Conservation (phyloP, 129 eudicot species). For the Tanacetum coccineum region DNA sequence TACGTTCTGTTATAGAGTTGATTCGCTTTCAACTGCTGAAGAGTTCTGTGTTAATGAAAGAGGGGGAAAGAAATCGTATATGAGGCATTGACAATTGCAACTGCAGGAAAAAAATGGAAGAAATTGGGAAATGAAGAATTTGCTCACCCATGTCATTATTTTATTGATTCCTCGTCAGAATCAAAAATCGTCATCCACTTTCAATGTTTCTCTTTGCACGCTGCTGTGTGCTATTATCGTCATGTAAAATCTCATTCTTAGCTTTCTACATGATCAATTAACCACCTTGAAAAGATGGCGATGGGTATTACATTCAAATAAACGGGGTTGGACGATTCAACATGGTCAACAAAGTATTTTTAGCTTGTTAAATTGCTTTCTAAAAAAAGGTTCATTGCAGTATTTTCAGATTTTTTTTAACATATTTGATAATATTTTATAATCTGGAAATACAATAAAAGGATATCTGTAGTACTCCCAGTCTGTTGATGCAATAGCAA, state of each 20-base stretch:
- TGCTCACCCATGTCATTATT: constrained; percentile 11
- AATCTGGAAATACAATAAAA: constrained; percentile 21
- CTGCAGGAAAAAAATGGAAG: constrained; percentile 1
- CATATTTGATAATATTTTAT: too few relatives aligned
- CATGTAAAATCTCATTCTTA: constrained; percentile 20
- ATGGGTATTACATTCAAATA: neutral
- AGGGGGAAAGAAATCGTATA: neutral
- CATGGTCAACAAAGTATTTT: too few relatives aligned
- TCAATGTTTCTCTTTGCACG: constrained; percentile 45
- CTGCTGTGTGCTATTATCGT: constrained; percentile 37
- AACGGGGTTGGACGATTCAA: neutral
- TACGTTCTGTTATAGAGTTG: neutral
- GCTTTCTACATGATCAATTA: neutral
- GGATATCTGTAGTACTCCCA: constrained; percentile 80
- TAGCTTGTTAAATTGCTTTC: too few relatives aligned
- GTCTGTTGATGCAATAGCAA: constrained; percentile 57
- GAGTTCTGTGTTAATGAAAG: neutral
- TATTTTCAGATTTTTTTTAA: too few relatives aligned
- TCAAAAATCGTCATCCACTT: constrained; percentile 38
- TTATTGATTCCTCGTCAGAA: constrained; percentile 22
- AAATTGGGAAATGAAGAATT: neutral
- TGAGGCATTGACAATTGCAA: constrained; percentile 1
- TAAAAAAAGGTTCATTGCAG: too few relatives aligned
- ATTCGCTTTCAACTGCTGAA: neutral
- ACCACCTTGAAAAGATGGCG: neutral